These are phyloP conservation scores for Poteriospumella lacustris DNA, from an alignment of 108 stramenopile species.

Conservation along the genomic window DNA sequence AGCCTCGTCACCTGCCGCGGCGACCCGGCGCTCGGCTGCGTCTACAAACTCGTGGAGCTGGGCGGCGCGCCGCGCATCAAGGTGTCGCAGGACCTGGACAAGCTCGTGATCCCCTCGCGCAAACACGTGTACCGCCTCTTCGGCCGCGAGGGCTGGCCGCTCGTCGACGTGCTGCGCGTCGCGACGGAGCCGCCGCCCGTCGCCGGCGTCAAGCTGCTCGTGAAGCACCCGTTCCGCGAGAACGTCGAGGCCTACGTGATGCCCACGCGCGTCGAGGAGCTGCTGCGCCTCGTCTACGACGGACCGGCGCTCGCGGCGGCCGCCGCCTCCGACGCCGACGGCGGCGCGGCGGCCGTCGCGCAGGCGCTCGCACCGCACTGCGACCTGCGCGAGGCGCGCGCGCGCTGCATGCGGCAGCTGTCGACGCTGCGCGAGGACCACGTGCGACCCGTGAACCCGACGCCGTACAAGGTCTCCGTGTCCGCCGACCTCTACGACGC, in stretches of 20 bases:
- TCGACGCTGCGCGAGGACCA: conserved; percentile 65
- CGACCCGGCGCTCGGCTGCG: conserved; percentile 97
- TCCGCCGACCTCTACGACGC: conserved; percentile 66
- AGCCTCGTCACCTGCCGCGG: conserved; percentile 96
- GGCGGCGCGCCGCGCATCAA: conserved; percentile 83
- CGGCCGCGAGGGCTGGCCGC: conserved; percentile 62
- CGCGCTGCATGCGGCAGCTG: conserved; percentile 47
- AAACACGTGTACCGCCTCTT: conserved; percentile 77
- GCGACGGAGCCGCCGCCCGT: conserved; percentile 58
- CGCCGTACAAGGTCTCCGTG: conserved; percentile 75
- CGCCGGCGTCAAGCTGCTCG: conserved; percentile 62
- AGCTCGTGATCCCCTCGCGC: conserved; percentile 72
- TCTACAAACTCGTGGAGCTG: conserved; percentile 73
- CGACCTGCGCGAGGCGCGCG: conserved; percentile 20
- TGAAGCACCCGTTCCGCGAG: conserved; percentile 81
- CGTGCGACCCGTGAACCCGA: conserved; percentile 74
- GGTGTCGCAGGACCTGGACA: conserved; percentile 75
- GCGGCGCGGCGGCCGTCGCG: conserved; percentile 38
- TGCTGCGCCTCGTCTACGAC: conserved; percentile 80
- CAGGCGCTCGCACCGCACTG: conserved; percentile 33
- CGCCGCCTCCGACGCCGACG: too few relatives aligned
- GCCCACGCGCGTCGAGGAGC: conserved; percentile 61
- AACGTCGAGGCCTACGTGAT: conserved; percentile 72
- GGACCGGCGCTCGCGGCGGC: too few relatives aligned
- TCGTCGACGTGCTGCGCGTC: conserved; percentile 74